Evolutionary conservation across 202 grass and related monocot species (phyloP), one percentile per base, ranked within the genome.

Genomic region (Bolboschoenoplectus hybrid): DNA sequence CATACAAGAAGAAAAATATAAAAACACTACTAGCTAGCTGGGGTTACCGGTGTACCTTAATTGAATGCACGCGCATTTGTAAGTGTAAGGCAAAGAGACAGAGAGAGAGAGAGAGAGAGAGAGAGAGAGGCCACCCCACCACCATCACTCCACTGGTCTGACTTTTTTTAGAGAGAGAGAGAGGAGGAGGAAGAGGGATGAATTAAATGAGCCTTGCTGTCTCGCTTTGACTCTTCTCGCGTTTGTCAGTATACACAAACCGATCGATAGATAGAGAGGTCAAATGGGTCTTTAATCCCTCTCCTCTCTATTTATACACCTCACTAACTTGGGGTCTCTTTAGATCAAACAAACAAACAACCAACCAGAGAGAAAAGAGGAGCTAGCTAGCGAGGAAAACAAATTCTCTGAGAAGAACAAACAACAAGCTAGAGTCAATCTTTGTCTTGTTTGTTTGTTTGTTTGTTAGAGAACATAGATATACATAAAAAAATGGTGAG

Each of bases 401-500:
- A 71, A 6, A 3, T n/a, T 41, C 4, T 16, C 12, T 56, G 3
- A 35, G 17, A 45, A 51, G 26, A 17, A 81, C 62, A 41, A 81
- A 50, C 5, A 69, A 63, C 17, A n/a, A 80, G 58, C 12, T 8
- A 4, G 32, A 4, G 19, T 65, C 74, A 66, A 60, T 41, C 38
- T 46, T 51, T n/a, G 35, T 58, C 19, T 76, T 41, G 12, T 20
- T 19, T 58, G 62, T 7, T 9, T 1, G 50, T 53, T 45, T 87
- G 39, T 84, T 84, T 0, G 9, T 56, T 34, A 45, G 16, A 52
- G 61, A 56, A 0, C 4, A 52, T 36, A 17, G 17, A 67, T 1
- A 55, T 36, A 36, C 5, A 67, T 64, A 9, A 81, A 85, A 67
- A 20, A 63, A 97, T 97, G 94, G 92, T 87, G 86, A 94, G 94